Percentiles rank a stretch among this genome's conserved stretches.
Evolutionary conservation across 805 yeast genomes (phyloP).

Genomic region (Candida hispaniensis): DNA sequence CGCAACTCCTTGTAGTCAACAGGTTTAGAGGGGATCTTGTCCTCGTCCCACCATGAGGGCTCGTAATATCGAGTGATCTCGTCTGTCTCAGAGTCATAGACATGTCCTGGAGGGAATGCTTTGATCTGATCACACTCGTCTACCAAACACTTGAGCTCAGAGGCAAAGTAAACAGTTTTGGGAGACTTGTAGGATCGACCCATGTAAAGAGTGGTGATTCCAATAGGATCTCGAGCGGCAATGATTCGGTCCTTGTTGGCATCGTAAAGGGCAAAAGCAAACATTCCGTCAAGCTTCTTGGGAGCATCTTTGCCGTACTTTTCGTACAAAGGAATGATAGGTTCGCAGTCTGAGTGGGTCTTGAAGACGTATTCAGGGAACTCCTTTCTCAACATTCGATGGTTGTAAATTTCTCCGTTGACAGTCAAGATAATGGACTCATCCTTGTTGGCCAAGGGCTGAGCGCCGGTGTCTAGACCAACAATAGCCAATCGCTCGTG

Average conservation of each 20-base stretch:
- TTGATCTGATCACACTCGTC: constrained; percentile 89
- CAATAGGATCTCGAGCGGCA: constrained; percentile 98
- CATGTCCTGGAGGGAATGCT: constrained; percentile 98
- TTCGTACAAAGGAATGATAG: constrained; percentile 83
- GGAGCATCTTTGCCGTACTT: constrained; percentile 88
- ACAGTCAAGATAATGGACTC: constrained; percentile 68
- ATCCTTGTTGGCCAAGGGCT: constrained; percentile 80
- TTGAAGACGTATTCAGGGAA: constrained; percentile 63
- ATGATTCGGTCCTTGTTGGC: constrained; percentile 71
- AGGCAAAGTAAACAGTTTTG: constrained; percentile 75
- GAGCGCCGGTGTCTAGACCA: constrained; percentile 96
- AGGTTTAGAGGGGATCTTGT: constrained; percentile 59
- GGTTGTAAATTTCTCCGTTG: constrained; percentile 98
- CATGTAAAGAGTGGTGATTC: constrained; percentile 92
- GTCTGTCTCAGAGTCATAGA: constrained; percentile 86
- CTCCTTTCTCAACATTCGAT: constrained; percentile 73
- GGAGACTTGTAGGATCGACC: constrained; percentile 66
- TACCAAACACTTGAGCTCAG: constrained; percentile 85
- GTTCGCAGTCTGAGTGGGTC: constrained; percentile 93
- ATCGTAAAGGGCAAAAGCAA: constrained; percentile 89
- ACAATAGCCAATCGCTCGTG: constrained; percentile 98
- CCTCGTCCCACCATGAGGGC: constrained; percentile 91
- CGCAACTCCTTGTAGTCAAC: constrained; percentile 66
- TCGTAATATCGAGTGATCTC: constrained; percentile 75
- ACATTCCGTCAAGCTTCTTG: constrained; percentile 92